phyloP scores from a whole-genome alignment of 2,329 filamentous ascomycete genomes.

The Pestalotiopsis sp. region DNA sequence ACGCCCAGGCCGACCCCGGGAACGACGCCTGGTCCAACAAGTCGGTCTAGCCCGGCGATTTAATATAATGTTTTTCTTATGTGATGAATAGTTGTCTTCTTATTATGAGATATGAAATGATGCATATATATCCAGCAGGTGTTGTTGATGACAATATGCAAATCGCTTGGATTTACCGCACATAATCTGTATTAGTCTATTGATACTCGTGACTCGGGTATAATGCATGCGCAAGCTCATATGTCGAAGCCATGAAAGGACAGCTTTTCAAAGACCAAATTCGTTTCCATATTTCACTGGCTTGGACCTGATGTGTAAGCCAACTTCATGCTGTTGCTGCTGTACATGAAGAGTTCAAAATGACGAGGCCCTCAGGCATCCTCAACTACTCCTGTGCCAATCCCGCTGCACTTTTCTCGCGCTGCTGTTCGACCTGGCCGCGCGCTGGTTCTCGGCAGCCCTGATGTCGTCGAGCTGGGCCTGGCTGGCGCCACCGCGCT shows the following conservation, averaged over 20 bases:
- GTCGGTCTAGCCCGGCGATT: background rate
- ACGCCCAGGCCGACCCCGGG: slow-evolving; percentile 1
- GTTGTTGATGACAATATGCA: no score
- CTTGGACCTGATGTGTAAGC: background rate
- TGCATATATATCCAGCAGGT: background rate
- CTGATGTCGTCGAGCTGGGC: slow-evolving; percentile 4
- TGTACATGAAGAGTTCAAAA: background rate
- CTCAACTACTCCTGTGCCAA: background rate
- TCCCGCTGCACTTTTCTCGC: background rate
- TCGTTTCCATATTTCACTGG: no score
- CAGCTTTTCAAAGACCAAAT: no score
- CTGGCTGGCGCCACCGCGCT: slow-evolving; percentile 5
- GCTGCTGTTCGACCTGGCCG: background rate
- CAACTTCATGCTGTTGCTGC: background rate
- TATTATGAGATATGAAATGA: no score
- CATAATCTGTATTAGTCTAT: no score
- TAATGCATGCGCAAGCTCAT: no score
- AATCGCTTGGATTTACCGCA: no score
- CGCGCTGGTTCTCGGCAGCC: background rate
- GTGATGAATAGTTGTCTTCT: background rate
- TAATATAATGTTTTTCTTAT: background rate
- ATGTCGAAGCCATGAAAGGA: no score
- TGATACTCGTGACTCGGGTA: no score
- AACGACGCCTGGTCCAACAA: slow-evolving; percentile 2
- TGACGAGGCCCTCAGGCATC: background rate